Conservation (phyloP, 345 rosid species). For the Camelina laxa region DNA sequence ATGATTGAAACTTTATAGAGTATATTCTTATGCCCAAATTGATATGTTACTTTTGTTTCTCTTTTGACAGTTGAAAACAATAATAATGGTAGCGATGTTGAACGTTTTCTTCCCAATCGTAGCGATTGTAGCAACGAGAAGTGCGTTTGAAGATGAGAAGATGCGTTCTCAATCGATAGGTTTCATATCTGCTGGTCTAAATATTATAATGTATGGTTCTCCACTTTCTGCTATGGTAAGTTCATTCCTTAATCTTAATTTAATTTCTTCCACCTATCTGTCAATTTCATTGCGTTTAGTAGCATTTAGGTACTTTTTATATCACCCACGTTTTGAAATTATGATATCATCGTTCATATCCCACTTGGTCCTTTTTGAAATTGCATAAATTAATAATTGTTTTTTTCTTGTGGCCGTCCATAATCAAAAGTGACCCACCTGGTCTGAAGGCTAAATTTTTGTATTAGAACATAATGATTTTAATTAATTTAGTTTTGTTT, state of each 20-base stretch:
- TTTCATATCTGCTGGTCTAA: slow-evolving; percentile 58
- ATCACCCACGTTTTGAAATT: slow-evolving; percentile 31
- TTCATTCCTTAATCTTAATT: neutral
- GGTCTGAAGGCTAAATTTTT: neutral
- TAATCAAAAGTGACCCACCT: slow-evolving; percentile 26
- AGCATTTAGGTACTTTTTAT: neutral
- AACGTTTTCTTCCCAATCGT: slow-evolving; percentile 64
- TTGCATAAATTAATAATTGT: neutral
- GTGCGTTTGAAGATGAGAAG: slow-evolving; percentile 47
- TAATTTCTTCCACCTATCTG: slow-evolving; percentile 9
- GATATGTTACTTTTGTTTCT: neutral
- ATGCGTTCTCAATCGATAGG: slow-evolving; percentile 61
- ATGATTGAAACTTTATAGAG: neutral
- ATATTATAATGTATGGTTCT: slow-evolving; percentile 67
- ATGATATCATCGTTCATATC: neutral
- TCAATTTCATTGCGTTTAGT: neutral
- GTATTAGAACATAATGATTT: slow-evolving; percentile 18
- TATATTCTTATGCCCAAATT: neutral
- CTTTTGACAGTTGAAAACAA: slow-evolving; percentile 49
- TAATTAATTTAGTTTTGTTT: neutral
- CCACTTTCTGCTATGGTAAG: slow-evolving; percentile 88
- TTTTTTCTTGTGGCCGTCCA: slow-evolving; percentile 1
- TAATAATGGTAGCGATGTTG: slow-evolving; percentile 41
- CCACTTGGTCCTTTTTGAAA: slow-evolving; percentile 16
- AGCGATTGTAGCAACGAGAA: slow-evolving; percentile 49